Percentiles rank a stretch among this genome's conserved stretches.
Conservation (phyloP, 2,329 filamentous ascomycete genomes). For the Paracoccidioides lutzii region DNA sequence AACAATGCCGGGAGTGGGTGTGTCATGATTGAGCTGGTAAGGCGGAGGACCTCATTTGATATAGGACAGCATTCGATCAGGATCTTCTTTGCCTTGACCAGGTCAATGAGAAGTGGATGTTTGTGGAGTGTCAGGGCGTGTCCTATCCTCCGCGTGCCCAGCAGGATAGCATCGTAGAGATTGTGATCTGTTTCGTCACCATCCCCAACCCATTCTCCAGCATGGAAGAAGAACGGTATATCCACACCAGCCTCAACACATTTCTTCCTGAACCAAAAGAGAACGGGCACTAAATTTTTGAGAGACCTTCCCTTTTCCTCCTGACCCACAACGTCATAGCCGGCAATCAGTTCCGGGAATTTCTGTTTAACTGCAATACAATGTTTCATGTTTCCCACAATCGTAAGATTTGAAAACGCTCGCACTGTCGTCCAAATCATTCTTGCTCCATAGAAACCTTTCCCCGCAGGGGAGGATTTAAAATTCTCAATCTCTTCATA, state of each 20-base stretch:
- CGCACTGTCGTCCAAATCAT: conserved; percentile 76
- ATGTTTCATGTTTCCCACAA: conserved; percentile 51
- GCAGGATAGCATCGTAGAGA: conserved; percentile 74
- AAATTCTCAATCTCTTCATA: conserved; percentile 69
- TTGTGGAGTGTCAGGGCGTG: conserved; percentile 84
- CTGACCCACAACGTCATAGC: conserved; percentile 81
- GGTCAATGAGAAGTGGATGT: conserved; percentile 76
- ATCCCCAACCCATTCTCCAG: conserved; percentile 73
- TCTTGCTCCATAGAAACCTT: conserved; percentile 69
- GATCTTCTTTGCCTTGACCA: conserved; percentile 79
- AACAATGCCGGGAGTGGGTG: conserved; percentile 71
- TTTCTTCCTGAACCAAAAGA: conserved; percentile 88
- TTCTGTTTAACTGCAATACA: conserved; percentile 69
- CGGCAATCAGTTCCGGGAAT: conserved; percentile 25
- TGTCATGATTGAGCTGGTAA: conserved; percentile 61
- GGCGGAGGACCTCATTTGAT: conserved; percentile 75
- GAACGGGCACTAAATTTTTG: conserved; percentile 61
- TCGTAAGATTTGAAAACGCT: neutral
- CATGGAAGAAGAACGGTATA: conserved; percentile 92
- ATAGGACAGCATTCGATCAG: conserved; percentile 84
- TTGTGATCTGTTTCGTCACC: conserved; percentile 71
- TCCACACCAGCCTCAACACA: conserved; percentile 66
- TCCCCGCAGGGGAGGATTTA: conserved; percentile 55
- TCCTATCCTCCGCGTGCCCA: conserved; percentile 79
- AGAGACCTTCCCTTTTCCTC: conserved; percentile 70